Conservation (phyloP, 306 rosid genomes). For the Cotoneaster glaucophyllus region DNA sequence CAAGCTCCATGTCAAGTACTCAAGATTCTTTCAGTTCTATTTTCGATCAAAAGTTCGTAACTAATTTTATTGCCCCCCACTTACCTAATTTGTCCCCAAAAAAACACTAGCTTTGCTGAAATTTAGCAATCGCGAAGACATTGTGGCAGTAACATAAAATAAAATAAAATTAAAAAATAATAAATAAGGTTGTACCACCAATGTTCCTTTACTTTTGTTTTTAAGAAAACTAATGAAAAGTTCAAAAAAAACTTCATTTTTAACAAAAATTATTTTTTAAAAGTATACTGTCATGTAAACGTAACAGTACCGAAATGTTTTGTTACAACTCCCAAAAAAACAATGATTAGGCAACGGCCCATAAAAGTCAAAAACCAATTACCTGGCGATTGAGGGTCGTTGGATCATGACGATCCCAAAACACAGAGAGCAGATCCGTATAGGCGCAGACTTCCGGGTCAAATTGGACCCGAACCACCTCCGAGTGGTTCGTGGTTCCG, state of each 20-base stretch:
- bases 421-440: constrained; percentile 40
- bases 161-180: background rate
- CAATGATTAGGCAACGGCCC: background rate
- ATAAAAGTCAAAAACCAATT: background rate
- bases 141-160: background rate
- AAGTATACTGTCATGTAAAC: too few relatives aligned
- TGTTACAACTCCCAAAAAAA: too few relatives aligned
- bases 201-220: background rate
- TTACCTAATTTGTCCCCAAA: background rate
- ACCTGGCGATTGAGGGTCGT: constrained; percentile 76
- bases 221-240: too few relatives aligned
- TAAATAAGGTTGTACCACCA: background rate
- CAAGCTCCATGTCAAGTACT: background rate
- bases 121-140: background rate
- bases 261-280: too few relatives aligned
- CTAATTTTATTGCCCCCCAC: too few relatives aligned
- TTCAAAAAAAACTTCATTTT: too few relatives aligned
- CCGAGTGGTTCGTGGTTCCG: constrained; percentile 63
- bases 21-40: too few relatives aligned
- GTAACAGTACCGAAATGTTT: too few relatives aligned
- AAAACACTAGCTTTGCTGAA: background rate
- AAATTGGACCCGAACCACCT: constrained; percentile 69
- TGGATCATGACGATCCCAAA: constrained; percentile 80
- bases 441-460: constrained; percentile 64
- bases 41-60: too few relatives aligned